A percentile compares a stretch with the other conserved stretches of the same genome.
phyloP scores from a whole-genome alignment of 495 filamentous ascomycete genomes.

The Trichodelitschia bisporula region DNA sequence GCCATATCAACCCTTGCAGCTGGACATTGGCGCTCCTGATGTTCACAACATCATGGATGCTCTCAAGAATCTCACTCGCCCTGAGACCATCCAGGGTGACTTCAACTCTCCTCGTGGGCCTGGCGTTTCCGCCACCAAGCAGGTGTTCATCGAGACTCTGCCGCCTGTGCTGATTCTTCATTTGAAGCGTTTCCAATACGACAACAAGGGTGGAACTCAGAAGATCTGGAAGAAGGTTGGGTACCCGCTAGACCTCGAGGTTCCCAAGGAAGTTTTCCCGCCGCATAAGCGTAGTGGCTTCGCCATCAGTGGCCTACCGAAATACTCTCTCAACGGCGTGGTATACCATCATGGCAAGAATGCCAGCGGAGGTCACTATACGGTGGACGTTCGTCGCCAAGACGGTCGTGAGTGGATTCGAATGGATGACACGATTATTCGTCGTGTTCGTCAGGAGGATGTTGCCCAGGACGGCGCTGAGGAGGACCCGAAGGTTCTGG shows the following conservation, averaged over 20 bases:
- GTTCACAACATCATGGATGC: conserved; percentile 84
- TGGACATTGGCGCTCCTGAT: conserved; percentile 71
- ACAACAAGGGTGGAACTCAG: conserved; percentile 68
- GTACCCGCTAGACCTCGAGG: conserved; percentile 82
- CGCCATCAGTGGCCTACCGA: conserved; percentile 37
- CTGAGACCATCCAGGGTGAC: conserved; percentile 67
- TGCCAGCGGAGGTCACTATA: conserved; percentile 87
- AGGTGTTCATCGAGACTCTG: conserved; percentile 80
- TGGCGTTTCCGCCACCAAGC: conserved; percentile 60
- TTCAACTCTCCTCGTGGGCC: conserved; percentile 64
- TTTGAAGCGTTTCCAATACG: conserved; percentile 92
- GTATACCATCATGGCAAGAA: conserved; percentile 97
- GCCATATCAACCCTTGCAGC: conserved; percentile 79
- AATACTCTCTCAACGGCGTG: conserved; percentile 69
- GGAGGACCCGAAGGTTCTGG: conserved; percentile 34
- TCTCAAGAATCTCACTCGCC: conserved; percentile 54
- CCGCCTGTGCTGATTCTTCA: conserved; percentile 87
- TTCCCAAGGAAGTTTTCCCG: conserved; percentile 81
- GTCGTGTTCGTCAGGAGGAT: conserved; percentile 65
- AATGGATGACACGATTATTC: conserved; percentile 79
- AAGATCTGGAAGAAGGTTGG: conserved; percentile 98
- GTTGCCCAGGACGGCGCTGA: conserved; percentile 26
- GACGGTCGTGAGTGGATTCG: conserved; percentile 89
- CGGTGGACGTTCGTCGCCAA: conserved; percentile 82
- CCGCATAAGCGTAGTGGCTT: conserved; percentile 40